A percentile compares a stretch with the other conserved stretches of the same genome.
Conservation (phyloP, 2,329 filamentous ascomycete genomes). For the Alternaria sp. region DNA sequence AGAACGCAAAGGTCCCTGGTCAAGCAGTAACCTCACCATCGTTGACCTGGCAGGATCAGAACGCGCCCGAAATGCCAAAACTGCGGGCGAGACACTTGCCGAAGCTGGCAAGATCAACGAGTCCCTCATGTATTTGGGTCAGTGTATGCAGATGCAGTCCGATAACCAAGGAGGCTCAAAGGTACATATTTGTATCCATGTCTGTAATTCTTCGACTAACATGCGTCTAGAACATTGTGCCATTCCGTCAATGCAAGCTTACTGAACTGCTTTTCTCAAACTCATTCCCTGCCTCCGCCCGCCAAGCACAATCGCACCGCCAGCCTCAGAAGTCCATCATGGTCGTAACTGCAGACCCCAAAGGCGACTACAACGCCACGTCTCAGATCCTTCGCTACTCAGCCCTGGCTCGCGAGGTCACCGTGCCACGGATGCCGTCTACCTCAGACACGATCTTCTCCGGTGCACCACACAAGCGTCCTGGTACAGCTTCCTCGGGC, state of each 20-base stretch:
- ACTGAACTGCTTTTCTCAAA: conserved; percentile 63
- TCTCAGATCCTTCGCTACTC: conserved; percentile 96
- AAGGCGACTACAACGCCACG: conserved; percentile 95
- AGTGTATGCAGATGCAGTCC: conserved; percentile 95
- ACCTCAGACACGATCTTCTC: conserved; percentile 74
- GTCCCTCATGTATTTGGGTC: conserved; percentile 96
- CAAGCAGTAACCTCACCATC: conserved; percentile 81
- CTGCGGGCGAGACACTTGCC: conserved; percentile 87
- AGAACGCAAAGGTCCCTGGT: conserved; percentile 70
- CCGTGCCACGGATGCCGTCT: conserved; percentile 86
- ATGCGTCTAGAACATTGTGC: conserved; percentile 67
- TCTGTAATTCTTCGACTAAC: conserved; percentile 18
- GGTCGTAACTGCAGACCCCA: conserved; percentile 93
- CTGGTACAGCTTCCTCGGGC: conserved; percentile 33
- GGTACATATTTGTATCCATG: conserved; percentile 57
- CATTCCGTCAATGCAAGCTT: conserved; percentile 69
- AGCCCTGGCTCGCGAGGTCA: conserved; percentile 90
- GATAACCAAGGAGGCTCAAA: conserved; percentile 78
- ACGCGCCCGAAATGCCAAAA: conserved; percentile 91
- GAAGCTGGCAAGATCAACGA: conserved; percentile 99
- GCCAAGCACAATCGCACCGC: conserved; percentile 55
- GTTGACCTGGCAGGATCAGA: conserved; percentile 96
- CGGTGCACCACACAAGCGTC: conserved; percentile 40
- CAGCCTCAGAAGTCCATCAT: conserved; percentile 87
- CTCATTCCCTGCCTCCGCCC: conserved; percentile 57